Conservation (phyloP, 306 rosid genomes). For the Adenanthera pavonina region DNA sequence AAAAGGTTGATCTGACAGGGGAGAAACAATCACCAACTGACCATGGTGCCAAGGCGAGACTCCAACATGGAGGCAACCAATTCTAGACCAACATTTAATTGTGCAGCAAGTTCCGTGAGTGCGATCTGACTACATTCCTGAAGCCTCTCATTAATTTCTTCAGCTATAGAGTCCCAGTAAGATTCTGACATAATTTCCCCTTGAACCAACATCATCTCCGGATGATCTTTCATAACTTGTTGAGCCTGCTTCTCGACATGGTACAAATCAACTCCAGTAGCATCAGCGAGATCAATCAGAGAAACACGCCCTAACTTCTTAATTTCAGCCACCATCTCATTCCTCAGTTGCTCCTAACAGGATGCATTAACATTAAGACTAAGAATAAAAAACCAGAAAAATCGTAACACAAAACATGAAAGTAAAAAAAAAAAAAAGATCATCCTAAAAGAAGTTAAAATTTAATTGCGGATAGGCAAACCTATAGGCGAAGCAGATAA, state of each 20-base stretch:
- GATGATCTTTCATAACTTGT: conserved; percentile 56
- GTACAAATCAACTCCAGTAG: conserved; percentile 83
- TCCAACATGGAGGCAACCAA: conserved; percentile 77
- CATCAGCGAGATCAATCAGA: conserved; percentile 84
- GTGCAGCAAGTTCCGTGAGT: conserved; percentile 84
- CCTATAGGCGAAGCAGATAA: background rate
- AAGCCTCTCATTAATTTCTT: conserved; percentile 93
- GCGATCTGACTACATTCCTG: conserved; percentile 96
- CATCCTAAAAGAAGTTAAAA: background rate
- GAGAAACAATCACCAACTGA: conserved; percentile 42
- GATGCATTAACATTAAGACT: background rate
- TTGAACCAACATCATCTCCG: conserved; percentile 73
- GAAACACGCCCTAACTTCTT: conserved; percentile 78
- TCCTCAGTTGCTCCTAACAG: conserved; percentile 83
- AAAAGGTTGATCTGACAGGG: conserved; percentile 33
- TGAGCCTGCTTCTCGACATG: conserved; percentile 89
- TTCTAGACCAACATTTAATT: conserved; percentile 86
- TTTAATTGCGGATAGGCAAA: background rate
- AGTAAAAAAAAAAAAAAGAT: background rate
- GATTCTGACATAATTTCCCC: conserved; percentile 86
- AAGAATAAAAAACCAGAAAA: background rate
- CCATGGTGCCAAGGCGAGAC: conserved; percentile 85
- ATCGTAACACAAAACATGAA: background rate
- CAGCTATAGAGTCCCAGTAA: conserved; percentile 88
- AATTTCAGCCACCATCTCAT: conserved; percentile 76